Evolutionary conservation across 371 early-diverging fungal genomes (phyloP), one percentile per base, ranked within the genome.

Genomic region (Mucor plumbeus): DNA sequence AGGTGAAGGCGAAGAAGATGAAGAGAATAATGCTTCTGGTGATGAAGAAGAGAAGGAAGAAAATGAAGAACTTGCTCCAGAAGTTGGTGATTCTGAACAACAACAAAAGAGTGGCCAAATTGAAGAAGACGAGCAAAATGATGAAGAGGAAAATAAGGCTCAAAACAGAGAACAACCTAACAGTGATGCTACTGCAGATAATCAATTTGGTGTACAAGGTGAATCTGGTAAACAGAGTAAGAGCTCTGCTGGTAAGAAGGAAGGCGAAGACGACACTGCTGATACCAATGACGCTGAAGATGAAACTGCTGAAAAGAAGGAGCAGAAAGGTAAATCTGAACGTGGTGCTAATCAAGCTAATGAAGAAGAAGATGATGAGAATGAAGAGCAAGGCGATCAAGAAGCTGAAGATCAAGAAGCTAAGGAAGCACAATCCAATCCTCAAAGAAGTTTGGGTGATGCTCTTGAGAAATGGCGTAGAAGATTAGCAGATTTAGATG

Each of bases 381-480:
- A 61, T 4, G 59, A 67, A 3, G 64, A 75, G 21, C 70, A 77
- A 34, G 65, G 74, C 9, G 48, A 13, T 14, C 68, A 68, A 15
- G 50, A 64, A 14, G 13, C 33, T 41, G 68, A 72, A 50, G 77
- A 77, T 17, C 61, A 72, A 31, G 68, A 80, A 13, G 44, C 65
- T n/a, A 72, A 71, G 35, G 68, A 79, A 54, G 40, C 69, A 21
- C 67, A 84, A 56, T 79, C 85, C 36, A 90, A 91, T 59, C 90
- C 93, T 31, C 90, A 92, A 73, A 88, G 95, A 62, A 92, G 91
- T 34, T 76, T 97, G 39, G 96, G 95, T 41, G 95, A 96, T 73
- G 95, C 95, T 7, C 75, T 94, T 62, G 92, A 95, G 73, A 90
- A 90, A 74, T 96, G 96, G 96, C 89, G 91, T 72, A 89, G 91